Percentiles rank a stretch among this genome's conserved stretches.
These are phyloP conservation scores for Talaromyces stipitatus DNA, from an alignment of 495 filamentous ascomycete genomes.

Conservation along the genomic window DNA sequence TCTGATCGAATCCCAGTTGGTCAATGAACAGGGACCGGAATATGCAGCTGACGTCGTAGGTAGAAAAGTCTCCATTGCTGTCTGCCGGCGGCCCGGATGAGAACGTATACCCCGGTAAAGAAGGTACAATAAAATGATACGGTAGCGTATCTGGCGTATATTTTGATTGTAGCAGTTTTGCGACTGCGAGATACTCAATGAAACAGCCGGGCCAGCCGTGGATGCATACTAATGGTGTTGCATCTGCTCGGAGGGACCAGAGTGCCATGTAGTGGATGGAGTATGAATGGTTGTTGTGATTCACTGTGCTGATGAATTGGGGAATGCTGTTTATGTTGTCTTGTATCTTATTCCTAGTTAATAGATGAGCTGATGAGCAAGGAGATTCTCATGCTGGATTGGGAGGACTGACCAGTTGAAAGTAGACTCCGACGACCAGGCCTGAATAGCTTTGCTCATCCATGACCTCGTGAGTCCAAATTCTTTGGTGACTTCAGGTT, in stretches of 20 bases:
- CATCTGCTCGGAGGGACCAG: conserved; percentile 18
- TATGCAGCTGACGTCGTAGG: conserved; percentile 23
- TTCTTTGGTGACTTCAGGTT: neutral
- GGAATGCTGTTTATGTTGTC: conserved; percentile 1
- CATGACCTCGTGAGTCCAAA: neutral
- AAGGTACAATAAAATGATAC: conserved; percentile 50
- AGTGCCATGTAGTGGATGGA: conserved; percentile 1
- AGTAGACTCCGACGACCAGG: neutral
- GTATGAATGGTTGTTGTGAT: neutral
- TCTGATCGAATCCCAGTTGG: conserved; percentile 35
- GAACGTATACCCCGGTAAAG: conserved; percentile 47
- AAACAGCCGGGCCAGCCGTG: conserved; percentile 44
- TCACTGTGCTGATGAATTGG: neutral
- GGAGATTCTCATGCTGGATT: neutral
- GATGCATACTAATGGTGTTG: conserved; percentile 45
- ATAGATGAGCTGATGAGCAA: neutral
- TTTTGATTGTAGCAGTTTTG: conserved; percentile 27
- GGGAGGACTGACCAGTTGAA: neutral
- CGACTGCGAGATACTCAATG: conserved; percentile 18
- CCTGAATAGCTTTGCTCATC: neutral
- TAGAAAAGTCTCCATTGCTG: conserved; percentile 24
- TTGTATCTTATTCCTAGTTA: neutral
- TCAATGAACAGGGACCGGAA: conserved; percentile 41
- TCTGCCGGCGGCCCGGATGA: conserved; percentile 31
- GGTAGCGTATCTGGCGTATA: conserved; percentile 42